Evolutionary conservation across 1,284 basidiomycete genomes (phyloP), one percentile per base, ranked within the genome.

Genomic region (Ceratobasidium sp.): DNA sequence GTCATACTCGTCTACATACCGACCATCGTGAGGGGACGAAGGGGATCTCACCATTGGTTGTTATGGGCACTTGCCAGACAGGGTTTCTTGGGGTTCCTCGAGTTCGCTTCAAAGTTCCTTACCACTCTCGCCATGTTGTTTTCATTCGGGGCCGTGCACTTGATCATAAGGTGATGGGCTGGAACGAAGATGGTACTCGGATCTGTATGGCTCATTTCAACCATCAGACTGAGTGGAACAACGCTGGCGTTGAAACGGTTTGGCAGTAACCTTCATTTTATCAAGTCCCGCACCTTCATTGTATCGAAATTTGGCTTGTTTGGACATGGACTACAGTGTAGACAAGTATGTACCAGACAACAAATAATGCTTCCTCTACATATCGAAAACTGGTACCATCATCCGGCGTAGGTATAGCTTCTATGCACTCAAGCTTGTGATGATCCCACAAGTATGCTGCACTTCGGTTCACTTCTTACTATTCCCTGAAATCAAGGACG

Each of bases 151-250:
- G 54, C 10, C 54, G 54, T n/a, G 12, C n/a, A 28, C 54, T 57
- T 57, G 54, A n/a, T 57, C 54, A 57, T 57, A 10, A n/a, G 20
- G 54, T 57, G n/a, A 23, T 28, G n/a, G 54, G n/a, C 26, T 57
- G 54, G 54, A 28, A 57, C 10, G 54, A 28, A 10, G 54, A 57
- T n/a, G 54, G 54, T 28, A 23, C 9, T 57, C 20, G 54, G 15
- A 57, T 57, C 26, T 57, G 54, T 23, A 10, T 57, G 54, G 54
- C 54, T n/a, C n/a, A 28, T 23, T 57, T 57, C 26, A 57, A 57
- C n/a, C 54, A 57, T 28, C 15, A 57, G n/a, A 23, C 54, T n/a
- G 54, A 57, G 54, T 57, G 54, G 54, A 57, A 57, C 13, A 28
- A n/a, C 10, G 12, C 54, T 57, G 54, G 26, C 1, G 44, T 46